Conservation (phyloP, 176 grass and related monocot species). For the Oryza coarctata region DNA sequence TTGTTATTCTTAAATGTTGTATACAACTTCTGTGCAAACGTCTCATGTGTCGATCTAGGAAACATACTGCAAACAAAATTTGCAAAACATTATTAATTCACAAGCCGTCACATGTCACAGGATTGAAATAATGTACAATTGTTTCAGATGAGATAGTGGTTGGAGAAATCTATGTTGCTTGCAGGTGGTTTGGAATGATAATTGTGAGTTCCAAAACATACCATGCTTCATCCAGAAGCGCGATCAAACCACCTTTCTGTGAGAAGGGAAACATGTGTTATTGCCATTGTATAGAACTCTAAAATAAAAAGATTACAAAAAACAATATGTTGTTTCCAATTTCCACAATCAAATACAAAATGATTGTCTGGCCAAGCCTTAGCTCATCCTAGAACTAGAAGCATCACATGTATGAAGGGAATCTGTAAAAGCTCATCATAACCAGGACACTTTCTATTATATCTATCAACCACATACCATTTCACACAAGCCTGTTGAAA, state of each 20-base stretch:
- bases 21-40: constrained; percentile 97
- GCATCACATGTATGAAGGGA: neutral
- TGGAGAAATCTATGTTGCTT: constrained; percentile 22
- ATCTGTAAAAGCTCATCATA: constrained; percentile 16
- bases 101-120: constrained; percentile 24
- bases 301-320: constrained; percentile 7
- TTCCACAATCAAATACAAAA: constrained; percentile 25
- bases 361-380: neutral
- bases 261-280: constrained; percentile 48
- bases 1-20: constrained; percentile 90
- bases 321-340: neutral
- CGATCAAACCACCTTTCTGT: constrained; percentile 99
- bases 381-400: constrained; percentile 29
- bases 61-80: constrained; percentile 80
- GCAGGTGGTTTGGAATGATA: constrained; percentile 20
- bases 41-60: constrained; percentile 98
- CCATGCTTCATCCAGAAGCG: constrained; percentile 99
- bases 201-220: constrained; percentile 49
- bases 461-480: constrained; percentile 1
- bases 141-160: constrained; percentile 5
- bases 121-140: constrained; percentile 22
- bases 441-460: neutral
- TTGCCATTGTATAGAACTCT: neutral
- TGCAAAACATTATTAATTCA: constrained; percentile 36
- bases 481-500: neutral